Evolutionary conservation across 176 grass and related monocot species (phyloP).

Genomic region (Saccharum officinarum): DNA sequence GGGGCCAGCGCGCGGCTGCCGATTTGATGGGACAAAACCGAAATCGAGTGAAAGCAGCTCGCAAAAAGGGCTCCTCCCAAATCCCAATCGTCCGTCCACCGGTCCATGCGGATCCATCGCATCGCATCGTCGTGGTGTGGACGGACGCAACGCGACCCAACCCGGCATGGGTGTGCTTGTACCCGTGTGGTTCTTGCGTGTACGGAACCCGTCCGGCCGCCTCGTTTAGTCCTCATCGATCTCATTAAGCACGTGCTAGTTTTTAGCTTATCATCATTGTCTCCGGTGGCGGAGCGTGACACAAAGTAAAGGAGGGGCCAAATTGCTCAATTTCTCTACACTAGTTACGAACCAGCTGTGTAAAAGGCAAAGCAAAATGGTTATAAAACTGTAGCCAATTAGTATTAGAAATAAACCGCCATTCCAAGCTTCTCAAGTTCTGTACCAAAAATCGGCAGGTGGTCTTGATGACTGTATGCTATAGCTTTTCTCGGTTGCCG

Average conservation of each 20-base stretch:
- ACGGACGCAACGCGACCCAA: neutral
- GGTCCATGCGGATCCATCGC: too few relatives aligned
- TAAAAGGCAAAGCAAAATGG: too few relatives aligned
- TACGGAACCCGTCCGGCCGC: neutral
- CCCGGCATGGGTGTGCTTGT: neutral
- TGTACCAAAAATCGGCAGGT: too few relatives aligned
- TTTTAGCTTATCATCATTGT: neutral
- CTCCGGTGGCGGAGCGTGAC: too few relatives aligned
- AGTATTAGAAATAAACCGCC: too few relatives aligned
- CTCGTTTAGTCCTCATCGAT: neutral
- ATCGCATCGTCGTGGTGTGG: neutral
- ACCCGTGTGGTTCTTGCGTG: neutral
- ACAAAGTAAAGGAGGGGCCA: too few relatives aligned
- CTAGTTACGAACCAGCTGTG: too few relatives aligned
- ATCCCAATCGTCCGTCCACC: neutral
- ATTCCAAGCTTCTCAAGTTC: too few relatives aligned
- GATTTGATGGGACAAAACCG: neutral
- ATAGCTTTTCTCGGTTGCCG: too few relatives aligned
- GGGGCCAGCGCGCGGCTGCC: neutral
- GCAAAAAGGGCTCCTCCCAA: neutral
- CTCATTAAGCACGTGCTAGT: neutral
- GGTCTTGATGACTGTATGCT: too few relatives aligned
- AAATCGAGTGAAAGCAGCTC: neutral
- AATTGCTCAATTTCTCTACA: too few relatives aligned
- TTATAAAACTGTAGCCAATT: too few relatives aligned